Base-by-base conservation (phyloP, 2,329 filamentous ascomycete genomes). In the Anthostomella pinea region DNA sequence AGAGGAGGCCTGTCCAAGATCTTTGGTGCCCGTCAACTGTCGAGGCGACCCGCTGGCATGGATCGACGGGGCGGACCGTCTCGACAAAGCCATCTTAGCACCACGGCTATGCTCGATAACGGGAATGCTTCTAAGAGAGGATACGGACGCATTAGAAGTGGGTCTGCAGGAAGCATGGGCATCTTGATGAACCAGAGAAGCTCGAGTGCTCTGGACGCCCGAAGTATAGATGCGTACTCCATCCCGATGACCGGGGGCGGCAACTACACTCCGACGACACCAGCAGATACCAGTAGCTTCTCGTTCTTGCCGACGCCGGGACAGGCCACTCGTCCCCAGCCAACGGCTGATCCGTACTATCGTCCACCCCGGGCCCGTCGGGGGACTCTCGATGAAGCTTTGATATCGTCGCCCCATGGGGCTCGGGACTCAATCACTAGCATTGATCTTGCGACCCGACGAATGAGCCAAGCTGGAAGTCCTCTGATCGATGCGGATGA, bases 21-120 rank as follows among this genome's bases (percentile, higher is more conserved):
- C 29, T 94, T 96, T 57, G 90, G 90, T 33, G 88, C 90, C 75
- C 85, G 90, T 30, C 89, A 96, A 61, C 70, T 96, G 25, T 87
- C 87, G 9, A 80, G 85, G 46, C 81, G 89, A n/a, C n/a, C n/a
- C 31, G 69, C 17, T 76, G 45, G n/a, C n/a, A n/a, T 79, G 78
- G 39, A 79, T 79, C 30, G 78, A 77, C 42, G 75, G 72, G 42
- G 59, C 46, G 78, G 77, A 11, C 72, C 75, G 16, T 83, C 84
- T 6, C 79, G 88, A 42, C 81, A 85, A 53, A 96, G 88, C 57
- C 85, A 93, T 60, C 75, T 86, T 35, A 95, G 88, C 4, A 88
- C 81, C 46, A 77, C 85, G 21, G 86, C 81, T 13, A 96, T 96
- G 76, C 69, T 96, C 33, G 76, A 78, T 40, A 68, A 76, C 21